Percentiles rank a stretch among this genome's conserved stretches.
Evolutionary conservation across 2,329 filamentous ascomycete genomes (phyloP).

Genomic region (Cyclaneusma minus): DNA sequence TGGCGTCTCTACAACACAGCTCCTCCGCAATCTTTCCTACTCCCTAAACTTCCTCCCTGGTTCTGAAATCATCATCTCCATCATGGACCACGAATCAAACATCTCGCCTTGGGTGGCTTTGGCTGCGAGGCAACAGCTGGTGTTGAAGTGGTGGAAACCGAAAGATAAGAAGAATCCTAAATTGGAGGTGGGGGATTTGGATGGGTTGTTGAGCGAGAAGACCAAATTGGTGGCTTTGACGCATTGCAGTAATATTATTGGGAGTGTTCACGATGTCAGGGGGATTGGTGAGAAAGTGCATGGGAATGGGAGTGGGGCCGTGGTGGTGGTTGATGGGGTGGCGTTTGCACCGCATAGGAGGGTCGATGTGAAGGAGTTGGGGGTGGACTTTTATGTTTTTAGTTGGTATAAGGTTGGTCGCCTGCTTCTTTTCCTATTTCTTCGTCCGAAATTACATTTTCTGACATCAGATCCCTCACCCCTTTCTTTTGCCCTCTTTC

Average conservation of each 20-base stretch:
- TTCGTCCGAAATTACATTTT: too few relatives aligned
- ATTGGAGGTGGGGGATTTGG: constrained; percentile 40
- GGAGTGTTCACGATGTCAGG: constrained; percentile 49
- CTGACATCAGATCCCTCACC: too few relatives aligned
- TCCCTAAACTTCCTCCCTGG: constrained; percentile 35
- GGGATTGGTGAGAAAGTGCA: constrained; percentile 35
- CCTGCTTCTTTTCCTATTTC: neutral
- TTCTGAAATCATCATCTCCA: constrained; percentile 55
- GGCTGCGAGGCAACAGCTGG: constrained; percentile 41
- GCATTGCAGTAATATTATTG: constrained; percentile 59
- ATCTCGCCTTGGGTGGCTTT: constrained; percentile 59
- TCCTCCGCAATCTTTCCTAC: constrained; percentile 55
- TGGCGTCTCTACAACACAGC: constrained; percentile 60
- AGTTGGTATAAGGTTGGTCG: constrained; percentile 55
- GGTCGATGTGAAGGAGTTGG: constrained; percentile 52
- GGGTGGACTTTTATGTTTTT: constrained; percentile 64
- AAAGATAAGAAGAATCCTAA: constrained; percentile 34
- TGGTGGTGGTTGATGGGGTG: constrained; percentile 62
- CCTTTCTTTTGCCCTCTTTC: neutral
- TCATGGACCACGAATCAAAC: constrained; percentile 66
- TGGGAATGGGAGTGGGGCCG: constrained; percentile 31
- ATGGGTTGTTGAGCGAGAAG: constrained; percentile 40
- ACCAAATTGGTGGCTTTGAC: constrained; percentile 61
- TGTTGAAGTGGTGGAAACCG: constrained; percentile 56
- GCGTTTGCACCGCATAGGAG: constrained; percentile 59